phyloP scores from a whole-genome alignment of 768 basidiomycete genomes.

The Xerocomus brunneocitrinus region DNA sequence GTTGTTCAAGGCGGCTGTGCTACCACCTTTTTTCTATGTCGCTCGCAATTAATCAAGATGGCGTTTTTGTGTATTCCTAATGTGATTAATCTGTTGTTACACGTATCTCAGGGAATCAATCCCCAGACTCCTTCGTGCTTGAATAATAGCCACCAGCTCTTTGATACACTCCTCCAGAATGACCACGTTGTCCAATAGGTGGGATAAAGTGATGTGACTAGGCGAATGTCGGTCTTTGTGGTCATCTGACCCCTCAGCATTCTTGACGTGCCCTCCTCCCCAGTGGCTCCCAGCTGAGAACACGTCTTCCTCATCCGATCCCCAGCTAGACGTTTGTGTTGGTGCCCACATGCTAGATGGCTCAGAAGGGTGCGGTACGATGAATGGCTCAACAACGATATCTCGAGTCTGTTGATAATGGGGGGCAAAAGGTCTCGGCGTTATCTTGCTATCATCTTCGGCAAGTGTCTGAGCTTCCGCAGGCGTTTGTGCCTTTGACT shows the following conservation, averaged over 20 bases:
- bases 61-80: conserved; percentile 7
- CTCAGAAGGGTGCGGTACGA: conserved; percentile 48
- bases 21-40: not conserved
- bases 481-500: conserved; percentile 31
- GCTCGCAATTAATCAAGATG: too few species aligned
- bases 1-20: too few species aligned
- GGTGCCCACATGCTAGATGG: conserved; percentile 63
- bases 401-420: conserved; percentile 80
- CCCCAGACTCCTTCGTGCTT: conserved; percentile 77
- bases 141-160: conserved; percentile 81
- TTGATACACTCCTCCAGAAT: conserved; percentile 94
- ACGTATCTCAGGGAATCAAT: conserved; percentile 79
- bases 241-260: conserved; percentile 14
- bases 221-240: conserved; percentile 29
- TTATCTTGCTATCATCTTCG: conserved; percentile 37
- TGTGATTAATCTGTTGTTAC: conserved; percentile 28
- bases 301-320: conserved; percentile 65
- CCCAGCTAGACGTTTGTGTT: conserved; percentile 47
- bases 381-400: conserved; percentile 66
- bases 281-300: conserved; percentile 49
- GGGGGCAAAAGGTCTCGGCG: conserved; percentile 74
- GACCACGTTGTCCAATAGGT: conserved; percentile 88
- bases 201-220: conserved; percentile 67
- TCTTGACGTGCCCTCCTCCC: conserved; percentile 30
- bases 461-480: conserved; percentile 47